Conservation (phyloP, 495 filamentous ascomycete species). For the Lophiostoma macrostomum region DNA sequence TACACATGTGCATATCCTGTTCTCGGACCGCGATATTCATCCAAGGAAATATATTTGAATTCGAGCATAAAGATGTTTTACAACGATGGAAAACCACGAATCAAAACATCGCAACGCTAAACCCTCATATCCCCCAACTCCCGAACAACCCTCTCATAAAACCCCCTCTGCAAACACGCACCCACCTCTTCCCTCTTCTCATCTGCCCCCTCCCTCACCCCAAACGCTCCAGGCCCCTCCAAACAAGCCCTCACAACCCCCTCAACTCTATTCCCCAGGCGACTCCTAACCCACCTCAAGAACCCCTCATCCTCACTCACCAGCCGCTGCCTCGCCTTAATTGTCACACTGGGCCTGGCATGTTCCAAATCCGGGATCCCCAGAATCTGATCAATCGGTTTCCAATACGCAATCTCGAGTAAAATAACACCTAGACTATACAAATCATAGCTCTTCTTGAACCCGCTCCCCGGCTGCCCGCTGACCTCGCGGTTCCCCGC, state of each 20-base stretch:
- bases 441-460: conserved; percentile 51
- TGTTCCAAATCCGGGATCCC: conserved; percentile 34
- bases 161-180: conserved; percentile 33
- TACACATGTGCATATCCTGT: too few species aligned
- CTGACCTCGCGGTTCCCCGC: conserved; percentile 14
- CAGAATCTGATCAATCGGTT: conserved; percentile 45
- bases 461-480: conserved; percentile 33
- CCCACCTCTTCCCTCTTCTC: conserved; percentile 35
- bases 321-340: conserved; percentile 22
- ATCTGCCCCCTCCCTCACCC: conserved; percentile 27
- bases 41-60: too few species aligned
- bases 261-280: conserved; percentile 38
- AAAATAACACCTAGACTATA: conserved; percentile 51
- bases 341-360: conserved; percentile 23
- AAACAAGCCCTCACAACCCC: conserved; percentile 38
- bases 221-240: conserved; percentile 37
- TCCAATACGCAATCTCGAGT: conserved; percentile 53
- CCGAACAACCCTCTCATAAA: conserved; percentile 42
- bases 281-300: conserved; percentile 28
- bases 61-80: too few species aligned
- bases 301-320: conserved; percentile 27
- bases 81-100: too few species aligned
- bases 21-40: too few species aligned
- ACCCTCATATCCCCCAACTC: conserved; percentile 37
- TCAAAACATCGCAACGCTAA: conserved; percentile 13